phyloP scores from a whole-genome alignment of 129 eudicot species.

The Arctium minus region DNA sequence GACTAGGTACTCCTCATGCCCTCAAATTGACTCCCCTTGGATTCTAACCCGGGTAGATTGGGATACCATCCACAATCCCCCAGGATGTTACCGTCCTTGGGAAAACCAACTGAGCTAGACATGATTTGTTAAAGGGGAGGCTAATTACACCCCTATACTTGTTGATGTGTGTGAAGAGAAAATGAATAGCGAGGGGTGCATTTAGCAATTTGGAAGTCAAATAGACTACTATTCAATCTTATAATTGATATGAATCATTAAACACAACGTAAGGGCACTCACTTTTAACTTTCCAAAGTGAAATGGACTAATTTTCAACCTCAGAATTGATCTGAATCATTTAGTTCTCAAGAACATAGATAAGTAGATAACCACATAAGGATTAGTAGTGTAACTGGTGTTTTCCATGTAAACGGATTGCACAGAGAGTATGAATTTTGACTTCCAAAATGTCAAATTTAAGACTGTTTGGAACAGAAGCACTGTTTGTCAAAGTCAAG shows the following conservation, averaged over 20 bases:
- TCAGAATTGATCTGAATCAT: not conserved
- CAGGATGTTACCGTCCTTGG: too few relatives aligned
- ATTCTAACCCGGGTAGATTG: too few relatives aligned
- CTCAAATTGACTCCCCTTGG: too few relatives aligned
- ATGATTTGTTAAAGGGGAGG: too few relatives aligned
- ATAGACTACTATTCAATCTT: not conserved
- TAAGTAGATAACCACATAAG: not conserved
- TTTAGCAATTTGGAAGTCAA: not conserved
- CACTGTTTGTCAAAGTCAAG: not conserved
- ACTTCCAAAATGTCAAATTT: conserved; percentile 12
- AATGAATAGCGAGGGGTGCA: too few relatives aligned
- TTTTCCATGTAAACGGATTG: not conserved
- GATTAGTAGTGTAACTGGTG: not conserved
- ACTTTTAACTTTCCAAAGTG: not conserved
- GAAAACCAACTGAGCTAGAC: too few relatives aligned
- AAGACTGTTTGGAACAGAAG: not conserved
- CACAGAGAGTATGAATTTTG: not conserved
- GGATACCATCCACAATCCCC: too few relatives aligned
- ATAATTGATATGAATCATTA: not conserved
- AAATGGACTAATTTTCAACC: not conserved
- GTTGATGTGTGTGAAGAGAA: too few relatives aligned
- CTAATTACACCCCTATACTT: too few relatives aligned
- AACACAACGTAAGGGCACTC: not conserved
- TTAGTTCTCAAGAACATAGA: not conserved
- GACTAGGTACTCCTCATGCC: too few relatives aligned